A percentile compares a stretch with the other conserved stretches of the same genome.
Evolutionary conservation across 192 early-diverging fungal species (phyloP).

Genomic region (Backusella liffmaniae): DNA sequence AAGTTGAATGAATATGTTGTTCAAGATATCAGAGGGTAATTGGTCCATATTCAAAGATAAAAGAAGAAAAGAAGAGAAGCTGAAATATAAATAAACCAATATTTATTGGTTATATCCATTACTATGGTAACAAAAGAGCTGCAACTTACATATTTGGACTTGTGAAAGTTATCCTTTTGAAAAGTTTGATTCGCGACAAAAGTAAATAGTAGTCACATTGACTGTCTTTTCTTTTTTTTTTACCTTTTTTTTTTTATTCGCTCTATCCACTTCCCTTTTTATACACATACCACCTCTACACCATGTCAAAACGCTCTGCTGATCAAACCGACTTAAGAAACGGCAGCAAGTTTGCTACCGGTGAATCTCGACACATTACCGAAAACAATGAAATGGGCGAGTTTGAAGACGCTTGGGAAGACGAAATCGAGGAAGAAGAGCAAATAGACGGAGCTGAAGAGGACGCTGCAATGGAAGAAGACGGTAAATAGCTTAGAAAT

Average conservation of each 20-base stretch:
- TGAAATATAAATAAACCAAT: no score
- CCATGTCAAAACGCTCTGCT: conserved; percentile 40
- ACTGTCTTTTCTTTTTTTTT: neutral
- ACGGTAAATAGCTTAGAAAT: conserved; percentile 18
- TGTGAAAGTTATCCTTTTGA: no score
- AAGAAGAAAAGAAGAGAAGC: no score
- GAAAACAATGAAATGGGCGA: conserved; percentile 74
- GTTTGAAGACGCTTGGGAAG: conserved; percentile 93
- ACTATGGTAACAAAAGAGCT: no score
- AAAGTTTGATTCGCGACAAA: neutral
- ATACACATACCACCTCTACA: neutral
- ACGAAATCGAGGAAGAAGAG: conserved; percentile 76
- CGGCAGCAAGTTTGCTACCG: neutral
- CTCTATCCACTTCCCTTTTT: neutral
- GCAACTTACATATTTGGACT: no score
- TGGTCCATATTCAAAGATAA: no score
- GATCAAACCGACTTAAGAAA: conserved; percentile 27
- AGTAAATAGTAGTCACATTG: neutral
- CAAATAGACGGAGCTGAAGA: conserved; percentile 43
- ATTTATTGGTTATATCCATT: no score
- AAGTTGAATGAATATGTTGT: neutral
- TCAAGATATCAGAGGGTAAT: no score
- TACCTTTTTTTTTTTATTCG: neutral
- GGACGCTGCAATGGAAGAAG: conserved; percentile 38
- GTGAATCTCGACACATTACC: conserved; percentile 9